Evolutionary conservation across 176 grass and related monocot species (phyloP).

Genomic region (Cocos nucifera): DNA sequence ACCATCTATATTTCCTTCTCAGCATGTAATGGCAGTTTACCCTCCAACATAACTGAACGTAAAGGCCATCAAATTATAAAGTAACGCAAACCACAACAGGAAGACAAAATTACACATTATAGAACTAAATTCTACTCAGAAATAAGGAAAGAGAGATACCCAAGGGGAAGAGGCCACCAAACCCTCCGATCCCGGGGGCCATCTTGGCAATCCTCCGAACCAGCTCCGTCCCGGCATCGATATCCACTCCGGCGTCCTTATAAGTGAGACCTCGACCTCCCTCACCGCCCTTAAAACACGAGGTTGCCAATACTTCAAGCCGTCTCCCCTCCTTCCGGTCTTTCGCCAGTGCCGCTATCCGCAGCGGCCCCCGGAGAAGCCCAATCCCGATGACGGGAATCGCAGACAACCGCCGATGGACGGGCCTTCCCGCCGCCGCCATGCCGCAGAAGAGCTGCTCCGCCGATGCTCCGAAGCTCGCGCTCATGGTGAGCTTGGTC

Average conservation of each 20-base stretch:
- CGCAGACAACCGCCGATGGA: too few relatives aligned
- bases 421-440: not conserved
- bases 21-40: too few relatives aligned
- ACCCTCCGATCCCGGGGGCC: conserved; percentile 80
- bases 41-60: too few relatives aligned
- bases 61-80: too few relatives aligned
- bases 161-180: conserved; percentile 70
- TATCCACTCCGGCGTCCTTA: conserved; percentile 82
- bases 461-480: not conserved
- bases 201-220: conserved; percentile 68
- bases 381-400: not conserved
- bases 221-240: conserved; percentile 74
- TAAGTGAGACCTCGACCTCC: conserved; percentile 38
- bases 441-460: not conserved
- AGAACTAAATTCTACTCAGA: not conserved
- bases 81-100: too few relatives aligned
- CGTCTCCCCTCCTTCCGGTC: not conserved
- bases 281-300: conserved; percentile 2
- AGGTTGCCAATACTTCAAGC: not conserved
- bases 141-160: conserved; percentile 19
- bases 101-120: not conserved
- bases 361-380: not conserved
- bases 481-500: not conserved
- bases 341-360: not conserved
- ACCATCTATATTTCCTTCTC: too few relatives aligned